Evolutionary conservation across 2,329 filamentous ascomycete genomes (phyloP).

Genomic region (Colletotrichum australisinense): DNA sequence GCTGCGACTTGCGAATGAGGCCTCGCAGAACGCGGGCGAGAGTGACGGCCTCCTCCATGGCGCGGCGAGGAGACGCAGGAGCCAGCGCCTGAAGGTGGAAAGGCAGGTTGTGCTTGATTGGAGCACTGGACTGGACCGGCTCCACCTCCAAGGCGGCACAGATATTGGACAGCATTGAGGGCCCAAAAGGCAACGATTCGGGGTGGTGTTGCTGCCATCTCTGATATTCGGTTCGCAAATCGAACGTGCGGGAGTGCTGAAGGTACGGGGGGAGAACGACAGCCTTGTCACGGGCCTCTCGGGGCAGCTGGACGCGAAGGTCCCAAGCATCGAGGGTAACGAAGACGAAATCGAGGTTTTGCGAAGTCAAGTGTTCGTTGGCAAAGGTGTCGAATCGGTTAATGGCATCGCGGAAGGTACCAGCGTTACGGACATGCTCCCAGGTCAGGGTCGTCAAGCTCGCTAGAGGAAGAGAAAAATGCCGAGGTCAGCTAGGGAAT

Average conservation of each 20-base stretch:
- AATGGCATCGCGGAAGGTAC: constrained; percentile 96
- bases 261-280: constrained; percentile 96
- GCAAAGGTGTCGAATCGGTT: constrained; percentile 95
- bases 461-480: constrained; percentile 63
- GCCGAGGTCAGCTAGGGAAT: constrained; percentile 36
- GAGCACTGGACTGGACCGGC: constrained; percentile 95
- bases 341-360: constrained; percentile 97
- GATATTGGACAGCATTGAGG: constrained; percentile 95
- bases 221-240: constrained; percentile 96
- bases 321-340: constrained; percentile 99
- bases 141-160: constrained; percentile 98
- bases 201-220: constrained; percentile 99
- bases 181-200: constrained; percentile 95
- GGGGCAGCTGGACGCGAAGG: constrained; percentile 94
- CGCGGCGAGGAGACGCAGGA: constrained; percentile 92
- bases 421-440: constrained; percentile 98
- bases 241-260: constrained; percentile 97
- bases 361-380: constrained; percentile 87
- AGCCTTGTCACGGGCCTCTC: constrained; percentile 97
- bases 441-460: constrained; percentile 97
- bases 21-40: constrained; percentile 92
- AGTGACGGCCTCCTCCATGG: constrained; percentile 97
- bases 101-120: constrained; percentile 98
- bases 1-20: constrained; percentile 95
- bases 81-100: constrained; percentile 97